Evolutionary conservation across 2,329 filamentous ascomycete species (phyloP).

Genomic region (Verticillium nubilum): DNA sequence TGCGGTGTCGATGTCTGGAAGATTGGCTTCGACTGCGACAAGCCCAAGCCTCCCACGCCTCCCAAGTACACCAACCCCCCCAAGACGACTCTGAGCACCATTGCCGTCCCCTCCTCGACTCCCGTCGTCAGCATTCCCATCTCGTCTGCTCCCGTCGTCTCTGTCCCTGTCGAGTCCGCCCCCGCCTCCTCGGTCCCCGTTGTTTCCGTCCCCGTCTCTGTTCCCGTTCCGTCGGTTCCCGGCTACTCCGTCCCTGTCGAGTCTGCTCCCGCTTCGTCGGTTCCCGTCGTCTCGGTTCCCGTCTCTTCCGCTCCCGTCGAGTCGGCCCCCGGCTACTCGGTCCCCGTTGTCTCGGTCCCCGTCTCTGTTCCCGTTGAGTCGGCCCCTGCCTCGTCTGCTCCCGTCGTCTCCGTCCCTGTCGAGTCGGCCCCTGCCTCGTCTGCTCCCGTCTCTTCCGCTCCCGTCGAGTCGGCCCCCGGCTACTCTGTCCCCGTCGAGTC

Average conservation of each 20-base stretch:
- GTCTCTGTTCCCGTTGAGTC: conserved; percentile 1
- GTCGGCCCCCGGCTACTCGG: conserved; percentile 4
- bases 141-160: conserved; percentile 3
- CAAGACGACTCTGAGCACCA: conserved; percentile 10
- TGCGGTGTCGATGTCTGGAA: conserved; percentile 71
- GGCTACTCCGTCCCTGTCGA: background rate
- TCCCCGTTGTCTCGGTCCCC: conserved; percentile 7
- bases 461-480: conserved; percentile 7
- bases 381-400: conserved; percentile 8
- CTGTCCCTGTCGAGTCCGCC: background rate
- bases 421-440: conserved; percentile 6
- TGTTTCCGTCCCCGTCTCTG: no score
- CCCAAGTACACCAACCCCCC: conserved; percentile 4
- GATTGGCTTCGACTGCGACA: conserved; percentile 67
- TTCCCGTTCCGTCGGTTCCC: background rate
- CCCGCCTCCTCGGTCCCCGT: conserved; percentile 2
- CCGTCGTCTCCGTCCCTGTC: conserved; percentile 7
- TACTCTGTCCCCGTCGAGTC: conserved; percentile 5
- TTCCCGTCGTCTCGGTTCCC: conserved; percentile 4
- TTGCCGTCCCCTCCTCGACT: background rate
- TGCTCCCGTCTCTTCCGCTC: conserved; percentile 4
- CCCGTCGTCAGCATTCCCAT: conserved; percentile 6
- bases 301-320: conserved; percentile 5
- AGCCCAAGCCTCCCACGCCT: conserved; percentile 4
- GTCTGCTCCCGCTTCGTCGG: conserved; percentile 13